phyloP scores from a whole-genome alignment of 2,329 filamentous ascomycete genomes.

The Neoarthrinium moseri region DNA sequence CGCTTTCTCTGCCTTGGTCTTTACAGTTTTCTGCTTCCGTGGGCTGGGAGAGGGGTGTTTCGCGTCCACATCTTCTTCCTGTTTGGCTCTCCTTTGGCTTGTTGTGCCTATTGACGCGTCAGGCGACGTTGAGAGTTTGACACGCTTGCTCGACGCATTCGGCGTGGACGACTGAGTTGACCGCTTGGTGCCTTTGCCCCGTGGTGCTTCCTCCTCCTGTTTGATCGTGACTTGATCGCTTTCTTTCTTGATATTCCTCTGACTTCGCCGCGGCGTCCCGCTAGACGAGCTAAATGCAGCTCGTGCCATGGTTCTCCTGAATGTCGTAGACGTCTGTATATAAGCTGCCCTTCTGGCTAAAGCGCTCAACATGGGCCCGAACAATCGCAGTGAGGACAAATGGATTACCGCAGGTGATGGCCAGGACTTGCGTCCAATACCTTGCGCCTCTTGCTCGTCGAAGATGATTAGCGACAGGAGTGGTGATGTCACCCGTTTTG shows the following conservation, averaged over 20 bases:
- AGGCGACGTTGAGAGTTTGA: too few species aligned
- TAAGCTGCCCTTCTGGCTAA: not conserved
- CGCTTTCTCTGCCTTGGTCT: conserved; percentile 14
- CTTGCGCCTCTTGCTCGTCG: not conserved
- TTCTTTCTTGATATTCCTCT: conserved; percentile 9
- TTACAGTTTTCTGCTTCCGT: conserved; percentile 12
- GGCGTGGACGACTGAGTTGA: conserved; percentile 1
- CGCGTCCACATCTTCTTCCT: not conserved
- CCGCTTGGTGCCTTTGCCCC: not conserved
- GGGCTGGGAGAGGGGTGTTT: conserved; percentile 14
- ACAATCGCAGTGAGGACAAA: not conserved
- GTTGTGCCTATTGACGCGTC: too few species aligned
- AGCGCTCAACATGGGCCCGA: not conserved
- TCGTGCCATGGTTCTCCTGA: conserved; percentile 8
- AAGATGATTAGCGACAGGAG: not conserved
- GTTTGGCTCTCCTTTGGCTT: not conserved
- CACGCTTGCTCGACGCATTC: conserved; percentile 13
- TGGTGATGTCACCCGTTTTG: conserved; percentile 8
- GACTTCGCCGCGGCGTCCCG: conserved; percentile 9
- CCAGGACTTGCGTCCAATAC: not conserved
- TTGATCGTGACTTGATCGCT: conserved; percentile 10
- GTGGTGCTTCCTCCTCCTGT: conserved; percentile 8
- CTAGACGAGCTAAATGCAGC: conserved; percentile 2
- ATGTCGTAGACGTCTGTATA: not conserved
- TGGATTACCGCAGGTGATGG: not conserved